phyloP scores from a whole-genome alignment of 169 alveolate genomes.

The Perkinsus olseni region DNA sequence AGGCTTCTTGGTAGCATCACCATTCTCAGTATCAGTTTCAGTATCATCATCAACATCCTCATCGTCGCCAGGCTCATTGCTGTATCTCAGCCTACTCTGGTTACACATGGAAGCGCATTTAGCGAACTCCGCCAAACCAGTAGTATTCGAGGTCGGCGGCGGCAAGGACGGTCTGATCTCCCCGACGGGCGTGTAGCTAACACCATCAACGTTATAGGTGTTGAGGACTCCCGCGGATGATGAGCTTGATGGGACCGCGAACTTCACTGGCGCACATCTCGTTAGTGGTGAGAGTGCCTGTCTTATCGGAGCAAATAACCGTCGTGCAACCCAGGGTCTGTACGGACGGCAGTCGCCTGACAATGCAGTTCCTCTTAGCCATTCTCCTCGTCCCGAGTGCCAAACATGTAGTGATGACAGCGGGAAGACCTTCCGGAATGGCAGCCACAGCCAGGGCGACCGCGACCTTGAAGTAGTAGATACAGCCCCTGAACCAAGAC shows the following conservation, averaged over 20 bases:
- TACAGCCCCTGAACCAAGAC: conserved; percentile 81
- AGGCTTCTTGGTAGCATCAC: conserved; percentile 2
- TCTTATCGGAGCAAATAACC: conserved; percentile 95
- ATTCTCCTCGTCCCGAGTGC: conserved; percentile 94
- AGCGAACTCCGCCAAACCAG: conserved; percentile 36
- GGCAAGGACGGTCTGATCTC: conserved; percentile 12
- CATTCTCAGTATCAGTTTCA: conserved; percentile 11
- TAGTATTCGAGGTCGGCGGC: background rate
- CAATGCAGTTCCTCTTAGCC: conserved; percentile 94
- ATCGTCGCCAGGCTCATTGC: conserved; percentile 1
- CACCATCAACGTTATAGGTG: conserved; percentile 50
- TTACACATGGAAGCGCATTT: conserved; percentile 51
- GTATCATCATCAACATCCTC: background rate
- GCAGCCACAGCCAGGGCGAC: conserved; percentile 99
- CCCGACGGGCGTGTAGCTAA: conserved; percentile 51
- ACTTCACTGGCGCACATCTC: conserved; percentile 80
- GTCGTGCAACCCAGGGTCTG: conserved; percentile 98
- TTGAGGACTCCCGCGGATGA: conserved; percentile 13
- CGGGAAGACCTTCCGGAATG: conserved; percentile 99
- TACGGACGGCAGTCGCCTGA: conserved; percentile 89
- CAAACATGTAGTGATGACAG: conserved; percentile 96
- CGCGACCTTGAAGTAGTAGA: conserved; percentile 93
- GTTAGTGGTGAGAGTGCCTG: conserved; percentile 98
- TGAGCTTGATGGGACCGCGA: conserved; percentile 34
- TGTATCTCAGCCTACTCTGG: conserved; percentile 34